Percentiles rank a stretch among this genome's conserved stretches.
phyloP scores from a whole-genome alignment of 768 basidiomycete genomes.

The Suillus ampliporus region DNA sequence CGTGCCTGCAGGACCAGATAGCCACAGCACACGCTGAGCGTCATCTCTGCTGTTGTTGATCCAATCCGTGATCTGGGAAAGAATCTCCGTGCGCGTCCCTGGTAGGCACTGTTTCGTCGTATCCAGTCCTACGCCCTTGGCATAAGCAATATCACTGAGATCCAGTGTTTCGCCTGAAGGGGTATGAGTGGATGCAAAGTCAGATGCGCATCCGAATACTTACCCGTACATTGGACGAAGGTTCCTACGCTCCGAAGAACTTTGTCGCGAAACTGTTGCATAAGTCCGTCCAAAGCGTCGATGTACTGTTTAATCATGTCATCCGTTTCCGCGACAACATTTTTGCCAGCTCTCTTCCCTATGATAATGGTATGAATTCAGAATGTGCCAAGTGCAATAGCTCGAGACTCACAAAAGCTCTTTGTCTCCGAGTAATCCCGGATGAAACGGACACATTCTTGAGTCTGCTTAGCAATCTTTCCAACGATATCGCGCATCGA shows the following conservation, averaged over 20 bases:
- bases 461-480: conserved; percentile 24
- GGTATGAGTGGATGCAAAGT: neutral
- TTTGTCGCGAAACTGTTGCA: conserved; percentile 7
- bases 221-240: neutral
- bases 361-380: neutral
- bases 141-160: conserved; percentile 7
- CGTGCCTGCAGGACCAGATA: conserved; percentile 24
- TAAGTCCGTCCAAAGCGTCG: neutral
- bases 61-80: conserved; percentile 25
- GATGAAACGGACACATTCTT: conserved; percentile 36
- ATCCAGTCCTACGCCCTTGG: neutral
- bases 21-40: conserved; percentile 17
- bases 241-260: neutral
- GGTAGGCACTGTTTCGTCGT: conserved; percentile 17
- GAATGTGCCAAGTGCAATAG: neutral
- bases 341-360: conserved; percentile 7
- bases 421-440: conserved; percentile 29
- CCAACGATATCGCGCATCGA: neutral
- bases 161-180: neutral
- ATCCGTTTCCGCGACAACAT: neutral
- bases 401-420: conserved; percentile 20
- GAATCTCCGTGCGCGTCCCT: conserved; percentile 19
- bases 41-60: neutral
- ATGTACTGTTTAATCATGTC: neutral
- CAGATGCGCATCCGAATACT: neutral